Base-by-base conservation (phyloP, 192 early-diverging fungal species). In the Dimargaris cristalligena region DNA sequence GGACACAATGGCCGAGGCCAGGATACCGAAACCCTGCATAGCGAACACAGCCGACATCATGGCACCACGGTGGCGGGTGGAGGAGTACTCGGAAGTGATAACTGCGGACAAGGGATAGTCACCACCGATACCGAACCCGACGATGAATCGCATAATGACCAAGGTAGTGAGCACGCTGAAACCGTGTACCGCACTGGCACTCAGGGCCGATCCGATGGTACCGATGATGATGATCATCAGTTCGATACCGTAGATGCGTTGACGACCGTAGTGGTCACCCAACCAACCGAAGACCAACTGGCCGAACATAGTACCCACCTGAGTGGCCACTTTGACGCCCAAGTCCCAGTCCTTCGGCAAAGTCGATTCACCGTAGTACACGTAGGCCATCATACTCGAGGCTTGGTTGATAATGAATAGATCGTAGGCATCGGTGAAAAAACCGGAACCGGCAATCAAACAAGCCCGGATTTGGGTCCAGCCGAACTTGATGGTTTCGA, bases 361-460 rank as follows among this genome's bases (percentile, higher is more conserved):
- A 29, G 76, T 80, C 16, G 71, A 65, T 25, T 72, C 61, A 48
- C 62, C 47, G 45, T 71, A 86, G 69, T 85, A 87, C 20, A 82
- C 75, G 62, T 77, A 82, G 3, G 80, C 81, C 30, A 92, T 70
- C 80, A 97, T 97, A 58, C 87, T 82, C n/a, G 90, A 78, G 20
- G 87, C 85, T 59, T 93, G 76, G 65, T 87, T 86, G 67, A 97
- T 97, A 59, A 91, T 81, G 63, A 94, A 94, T 50, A 91, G 80
- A 77, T 97, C 94, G 68, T 94, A 94, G n/a, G 90, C 83, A 73
- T 97, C 90, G 59, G 87, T 87, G 65, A 93, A 85, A 72, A 94
- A 91, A 65, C 89, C 85, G 31, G 85, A 77, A 60, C 82, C 84
- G 14, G 84, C 79, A 4, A 86, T 78, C 49, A 86, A 60, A 69